Evolutionary conservation across 164 flowering plant genomes (phyloP), one percentile per base, ranked within the genome.

Genomic region (Umbilicus rupestris): DNA sequence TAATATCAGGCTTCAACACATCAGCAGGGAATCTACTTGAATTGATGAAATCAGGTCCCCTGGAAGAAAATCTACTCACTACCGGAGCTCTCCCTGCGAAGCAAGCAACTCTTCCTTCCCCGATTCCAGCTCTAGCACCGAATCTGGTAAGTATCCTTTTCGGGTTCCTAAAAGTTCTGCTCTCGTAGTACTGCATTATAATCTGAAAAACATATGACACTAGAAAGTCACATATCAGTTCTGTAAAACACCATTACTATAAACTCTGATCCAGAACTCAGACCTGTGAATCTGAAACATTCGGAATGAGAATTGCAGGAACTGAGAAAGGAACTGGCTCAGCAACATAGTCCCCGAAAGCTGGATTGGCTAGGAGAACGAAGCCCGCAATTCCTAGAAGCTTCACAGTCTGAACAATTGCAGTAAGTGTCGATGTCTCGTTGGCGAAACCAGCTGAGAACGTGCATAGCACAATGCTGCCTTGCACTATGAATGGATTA

Each of bases 61-160:
- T 87, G 16, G 99, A 83, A 35, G 99, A 94, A 75, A 87, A 91
- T 76, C 96, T 78, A 75, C 87, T 88, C 0, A 91, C 96, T n/a
- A 71, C 65, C 6, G 97, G 97, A n/a, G 93, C 83, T 72, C 76
- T 64, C n/a, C 77, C 87, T 1, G 16, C 65, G 68, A 82, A 87
- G 50, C 73, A 71, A 68, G 96, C 87, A 5, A 71, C 69, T 78
- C 97, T 85, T 67, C 99, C 97, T 42, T 88, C 97, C 63, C 85
- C 81, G 24, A 94, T 83, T 3, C 82, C 76, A 17, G 90, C 96
- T 70, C 69, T 69, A 16, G 85, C 96, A 26, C 80, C 45, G 69
- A 77, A 91, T 29, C 64, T 65, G 28, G 66, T 71, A 15, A 65
- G 83, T 1, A 62, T 2, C 65, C 92, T 88, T 28, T 67, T 76